Percentiles rank a stretch among this genome's conserved stretches.
Evolutionary conservation across 108 stramenopile species (phyloP).

Genomic region (Nitzschia putrida): DNA sequence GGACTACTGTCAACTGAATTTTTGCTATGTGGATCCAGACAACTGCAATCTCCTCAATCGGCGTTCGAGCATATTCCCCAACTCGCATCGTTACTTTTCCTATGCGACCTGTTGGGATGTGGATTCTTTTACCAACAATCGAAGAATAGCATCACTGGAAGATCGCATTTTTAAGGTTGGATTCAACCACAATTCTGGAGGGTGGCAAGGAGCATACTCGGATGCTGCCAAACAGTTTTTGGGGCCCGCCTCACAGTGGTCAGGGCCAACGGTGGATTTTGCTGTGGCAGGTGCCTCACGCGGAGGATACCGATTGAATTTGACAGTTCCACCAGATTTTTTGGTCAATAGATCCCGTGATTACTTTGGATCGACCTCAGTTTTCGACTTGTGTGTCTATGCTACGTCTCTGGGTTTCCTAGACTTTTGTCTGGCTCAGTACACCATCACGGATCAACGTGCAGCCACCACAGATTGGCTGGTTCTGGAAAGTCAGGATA

Average conservation of each 20-base stretch:
- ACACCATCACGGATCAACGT: constrained; percentile 30
- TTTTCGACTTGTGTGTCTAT: constrained; percentile 34
- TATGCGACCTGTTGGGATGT: constrained; percentile 32
- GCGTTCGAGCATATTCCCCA: not conserved
- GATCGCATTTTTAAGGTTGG: constrained; percentile 8
- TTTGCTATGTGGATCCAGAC: not conserved
- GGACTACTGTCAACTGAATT: not conserved
- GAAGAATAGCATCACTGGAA: constrained; percentile 6
- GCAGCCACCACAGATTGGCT: constrained; percentile 20
- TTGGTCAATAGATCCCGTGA: constrained; percentile 11
- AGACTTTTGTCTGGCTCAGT: constrained; percentile 30
- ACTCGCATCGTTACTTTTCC: constrained; percentile 20
- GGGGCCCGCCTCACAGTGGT: not conserved
- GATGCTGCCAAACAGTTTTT: not conserved
- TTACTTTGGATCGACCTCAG: constrained; percentile 9
- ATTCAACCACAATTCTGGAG: constrained; percentile 24
- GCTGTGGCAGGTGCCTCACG: not conserved
- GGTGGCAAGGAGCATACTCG: constrained; percentile 26
- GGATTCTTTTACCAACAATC: constrained; percentile 18
- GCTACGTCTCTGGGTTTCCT: constrained; percentile 27
- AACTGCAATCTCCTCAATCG: not conserved
- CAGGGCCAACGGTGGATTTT: constrained; percentile 4
- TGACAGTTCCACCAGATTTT: constrained; percentile 16
- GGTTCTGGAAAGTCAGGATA: constrained; percentile 1
- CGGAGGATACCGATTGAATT: constrained; percentile 13